These are phyloP conservation scores for Aspergillus ustus DNA, from an alignment of 2,329 filamentous ascomycete genomes.

Conservation along the genomic window DNA sequence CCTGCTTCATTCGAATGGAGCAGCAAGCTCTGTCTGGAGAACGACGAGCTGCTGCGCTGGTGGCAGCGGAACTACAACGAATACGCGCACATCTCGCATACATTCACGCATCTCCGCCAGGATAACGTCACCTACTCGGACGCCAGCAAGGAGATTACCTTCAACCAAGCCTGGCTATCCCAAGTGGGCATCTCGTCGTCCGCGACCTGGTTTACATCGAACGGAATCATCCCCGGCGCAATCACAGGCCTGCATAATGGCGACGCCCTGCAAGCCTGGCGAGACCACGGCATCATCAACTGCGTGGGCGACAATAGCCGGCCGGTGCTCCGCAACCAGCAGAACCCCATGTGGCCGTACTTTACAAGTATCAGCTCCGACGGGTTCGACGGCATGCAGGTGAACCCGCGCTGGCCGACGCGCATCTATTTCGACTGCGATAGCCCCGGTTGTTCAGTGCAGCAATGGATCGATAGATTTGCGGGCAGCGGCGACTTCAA, in stretches of 20 bases:
- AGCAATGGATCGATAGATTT: conserved; percentile 66
- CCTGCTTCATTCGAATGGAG: conserved; percentile 55
- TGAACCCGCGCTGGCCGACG: conserved; percentile 65
- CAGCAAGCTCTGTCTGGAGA: conserved; percentile 51
- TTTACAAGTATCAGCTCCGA: conserved; percentile 57
- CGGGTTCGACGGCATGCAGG: conserved; percentile 60
- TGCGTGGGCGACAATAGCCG: conserved; percentile 68
- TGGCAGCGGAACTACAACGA: conserved; percentile 54
- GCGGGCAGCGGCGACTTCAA: conserved; percentile 58
- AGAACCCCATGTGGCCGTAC: conserved; percentile 61
- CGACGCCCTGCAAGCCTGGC: conserved; percentile 65
- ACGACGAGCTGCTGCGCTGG: conserved; percentile 60
- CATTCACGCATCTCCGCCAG: conserved; percentile 63
- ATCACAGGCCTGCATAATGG: conserved; percentile 69
- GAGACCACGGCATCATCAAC: conserved; percentile 61
- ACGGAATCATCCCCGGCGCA: conserved; percentile 65
- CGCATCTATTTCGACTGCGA: conserved; percentile 70
- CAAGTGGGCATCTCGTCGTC: conserved; percentile 56
- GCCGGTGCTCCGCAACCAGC: conserved; percentile 56
- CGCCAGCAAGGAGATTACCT: conserved; percentile 61
- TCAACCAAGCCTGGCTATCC: conserved; percentile 64
- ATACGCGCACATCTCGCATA: conserved; percentile 65
- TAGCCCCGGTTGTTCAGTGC: conserved; percentile 59
- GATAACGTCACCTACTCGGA: conserved; percentile 66
- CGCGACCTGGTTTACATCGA: conserved; percentile 55